Base-by-base conservation (phyloP, 805 yeast genomes). In the Candida broadrunensis region DNA sequence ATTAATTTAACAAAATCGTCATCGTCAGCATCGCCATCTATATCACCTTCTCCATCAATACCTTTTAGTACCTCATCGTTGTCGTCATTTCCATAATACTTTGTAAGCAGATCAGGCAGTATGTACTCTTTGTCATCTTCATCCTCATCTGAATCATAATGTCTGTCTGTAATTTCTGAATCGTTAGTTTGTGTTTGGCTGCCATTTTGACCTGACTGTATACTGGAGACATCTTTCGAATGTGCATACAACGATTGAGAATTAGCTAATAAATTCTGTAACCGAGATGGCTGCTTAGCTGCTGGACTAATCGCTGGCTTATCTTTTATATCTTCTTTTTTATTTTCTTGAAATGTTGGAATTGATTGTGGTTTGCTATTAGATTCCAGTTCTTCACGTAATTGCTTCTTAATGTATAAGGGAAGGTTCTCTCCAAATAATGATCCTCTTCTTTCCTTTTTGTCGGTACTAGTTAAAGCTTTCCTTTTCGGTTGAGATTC, bases 51-150 rank as follows among this genome's bases (percentile, higher is more conserved):
- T 5, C 27, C 58, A 8, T 46, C 56, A 15, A 49, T 39, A 1
- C 45, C 61, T 41, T 49, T 42, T 35, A 48, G 33, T 14, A 49
- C 36, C 14, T 43, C 49, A 21, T 56, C 57, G 8, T 52, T 56
- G 16, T 47, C 54, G 4, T 52, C 53, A 27, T 50, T 35, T 4
- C 54, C 67, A 33, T 57, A 58, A 36, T 55, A 60, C 33, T 51
- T 52, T 3, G 67, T 58, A 35, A 68, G 48, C 64, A 59, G 65
- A 36, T 56, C 56, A 11, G 75, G 73, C 72, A 64, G 71, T 17
- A 67, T 58, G 44, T 69, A 68, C 43, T 67, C 71, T 38, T 53
- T 60, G 35, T 65, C 67, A 15, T 54, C 58, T 6, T 51, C 64
- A 3, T 49, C 60, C 15, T 49, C 54, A 5, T 50, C 54, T 15